These are phyloP conservation scores for Trichocladium uniseriatum DNA, from an alignment of 495 filamentous ascomycete genomes.

Conservation along the genomic window DNA sequence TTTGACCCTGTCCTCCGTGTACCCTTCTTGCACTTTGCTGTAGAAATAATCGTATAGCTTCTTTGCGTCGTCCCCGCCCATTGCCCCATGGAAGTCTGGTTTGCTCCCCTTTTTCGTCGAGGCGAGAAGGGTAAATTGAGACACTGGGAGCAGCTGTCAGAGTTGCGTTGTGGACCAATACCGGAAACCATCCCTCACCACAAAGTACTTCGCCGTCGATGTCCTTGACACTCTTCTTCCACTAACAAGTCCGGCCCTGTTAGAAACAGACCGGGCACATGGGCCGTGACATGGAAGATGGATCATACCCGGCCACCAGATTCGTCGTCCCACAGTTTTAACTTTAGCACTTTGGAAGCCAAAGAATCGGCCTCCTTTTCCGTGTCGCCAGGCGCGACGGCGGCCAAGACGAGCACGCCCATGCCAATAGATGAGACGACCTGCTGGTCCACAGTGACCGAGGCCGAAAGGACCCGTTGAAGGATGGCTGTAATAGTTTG, in stretches of 20 bases:
- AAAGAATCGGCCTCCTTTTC: slow-evolving; percentile 77
- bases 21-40: slow-evolving; percentile 60
- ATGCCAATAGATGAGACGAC: slow-evolving; percentile 82
- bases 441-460: slow-evolving; percentile 92
- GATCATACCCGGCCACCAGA: slow-evolving; percentile 48
- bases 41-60: slow-evolving; percentile 76
- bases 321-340: slow-evolving; percentile 81
- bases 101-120: slow-evolving; percentile 89
- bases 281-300: background rate
- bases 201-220: slow-evolving; percentile 85
- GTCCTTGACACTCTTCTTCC: slow-evolving; percentile 81
- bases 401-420: slow-evolving; percentile 85
- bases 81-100: slow-evolving; percentile 89
- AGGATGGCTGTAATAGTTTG: slow-evolving; percentile 59
- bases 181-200: slow-evolving; percentile 43
- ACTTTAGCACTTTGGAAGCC: slow-evolving; percentile 76
- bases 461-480: slow-evolving; percentile 90
- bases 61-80: slow-evolving; percentile 65
- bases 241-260: slow-evolving; percentile 42
- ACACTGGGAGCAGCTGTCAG: slow-evolving; percentile 50
- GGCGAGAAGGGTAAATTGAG: slow-evolving; percentile 92
- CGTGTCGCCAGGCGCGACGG: slow-evolving; percentile 82
- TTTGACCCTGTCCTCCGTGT: slow-evolving; percentile 70
- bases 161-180: background rate
- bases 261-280: slow-evolving; percentile 10